Evolutionary conservation across 2,329 filamentous ascomycete genomes (phyloP), one percentile per base, ranked within the genome.

Genomic region (Diplodia intermedia): DNA sequence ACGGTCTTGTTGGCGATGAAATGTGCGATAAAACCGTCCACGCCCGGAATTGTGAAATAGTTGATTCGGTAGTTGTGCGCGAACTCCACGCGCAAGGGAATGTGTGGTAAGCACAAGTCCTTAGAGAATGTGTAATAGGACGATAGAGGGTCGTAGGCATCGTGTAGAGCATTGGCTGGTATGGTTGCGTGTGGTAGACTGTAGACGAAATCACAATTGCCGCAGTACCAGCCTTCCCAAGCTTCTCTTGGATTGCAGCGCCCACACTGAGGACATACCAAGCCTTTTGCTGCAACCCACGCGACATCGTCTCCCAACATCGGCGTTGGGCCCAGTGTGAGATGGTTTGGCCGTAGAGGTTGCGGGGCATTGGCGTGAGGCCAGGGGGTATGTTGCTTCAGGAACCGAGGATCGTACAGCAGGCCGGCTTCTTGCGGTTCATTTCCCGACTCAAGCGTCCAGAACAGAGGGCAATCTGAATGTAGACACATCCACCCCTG

Each of bases 191-290:
- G 75, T 4, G 71, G 73, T 71, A 81, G 70, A 1, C 71, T 69
- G 47, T 84, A 78, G 12, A 73, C 74, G 60, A 84, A 90, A 1
- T 74, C 75, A 71, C 89, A 91, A 15, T 82, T 86, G 53, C 83
- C 80, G 69, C 90, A 93, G 31, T 79, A 76, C 89, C 89, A 92
- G 1, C 84, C 82, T 5, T 77, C 78, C 89, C 90, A 93, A 29
- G 82, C 77, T 15, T 84, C 80, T 1, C 90, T 83, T 2, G 87
- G 83, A 52, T 83, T 88, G 72, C 90, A 91, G 50, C 86, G 84
- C 0, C 82, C 79, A 70, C 91, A 93, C 1, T 78, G 69, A 0
- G 87, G 88, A 71, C 91, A 94, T 1, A 90, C 86, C 56, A 92
- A 86, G 0, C 90, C 91, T 62, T 82, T 81, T 73, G 87, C 89